phyloP scores from a whole-genome alignment of 2,329 filamentous ascomycete genomes.

The Colletotrichum eremochloae region DNA sequence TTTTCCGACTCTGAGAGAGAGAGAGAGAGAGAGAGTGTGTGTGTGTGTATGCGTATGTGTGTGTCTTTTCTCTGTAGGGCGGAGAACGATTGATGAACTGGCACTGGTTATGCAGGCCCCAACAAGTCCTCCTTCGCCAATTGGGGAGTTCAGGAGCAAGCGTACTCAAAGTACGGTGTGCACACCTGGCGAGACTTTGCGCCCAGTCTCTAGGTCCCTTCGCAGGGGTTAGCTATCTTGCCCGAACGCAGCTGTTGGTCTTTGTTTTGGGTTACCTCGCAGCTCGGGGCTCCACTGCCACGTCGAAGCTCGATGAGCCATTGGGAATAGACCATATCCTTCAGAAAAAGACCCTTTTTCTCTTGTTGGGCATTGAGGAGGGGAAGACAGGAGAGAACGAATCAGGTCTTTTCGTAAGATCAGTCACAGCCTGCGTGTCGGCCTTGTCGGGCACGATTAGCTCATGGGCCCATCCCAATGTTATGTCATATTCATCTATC shows the following conservation, averaged over 20 bases:
- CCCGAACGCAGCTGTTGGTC: constrained; percentile 35
- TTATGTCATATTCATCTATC: constrained; percentile 24
- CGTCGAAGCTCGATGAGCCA: constrained; percentile 30
- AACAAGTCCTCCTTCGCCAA: constrained; percentile 37
- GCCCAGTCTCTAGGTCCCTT: constrained; percentile 36
- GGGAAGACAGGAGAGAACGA: constrained; percentile 4
- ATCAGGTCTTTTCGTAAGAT: constrained; percentile 1
- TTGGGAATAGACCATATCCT: constrained; percentile 13
- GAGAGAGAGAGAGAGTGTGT: not conserved
- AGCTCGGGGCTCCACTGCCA: constrained; percentile 39
- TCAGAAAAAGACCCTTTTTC: constrained; percentile 25
- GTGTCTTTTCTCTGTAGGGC: constrained; percentile 10
- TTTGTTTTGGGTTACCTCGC: constrained; percentile 41
- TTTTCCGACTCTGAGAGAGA: not conserved
- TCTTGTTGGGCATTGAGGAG: constrained; percentile 6
- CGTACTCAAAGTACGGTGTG: constrained; percentile 41
- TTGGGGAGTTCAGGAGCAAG: constrained; percentile 37
- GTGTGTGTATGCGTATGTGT: not conserved
- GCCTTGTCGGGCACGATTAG: constrained; percentile 35
- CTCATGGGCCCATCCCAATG: constrained; percentile 36
- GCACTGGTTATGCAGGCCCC: constrained; percentile 40
- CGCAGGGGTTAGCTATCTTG: constrained; percentile 36
- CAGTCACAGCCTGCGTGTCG: constrained; percentile 35
- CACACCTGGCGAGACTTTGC: constrained; percentile 39
- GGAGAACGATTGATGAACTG: constrained; percentile 33